These are phyloP conservation scores for Blastobotrys indianensis DNA, from an alignment of 1,139 yeast species.

Conservation along the genomic window DNA sequence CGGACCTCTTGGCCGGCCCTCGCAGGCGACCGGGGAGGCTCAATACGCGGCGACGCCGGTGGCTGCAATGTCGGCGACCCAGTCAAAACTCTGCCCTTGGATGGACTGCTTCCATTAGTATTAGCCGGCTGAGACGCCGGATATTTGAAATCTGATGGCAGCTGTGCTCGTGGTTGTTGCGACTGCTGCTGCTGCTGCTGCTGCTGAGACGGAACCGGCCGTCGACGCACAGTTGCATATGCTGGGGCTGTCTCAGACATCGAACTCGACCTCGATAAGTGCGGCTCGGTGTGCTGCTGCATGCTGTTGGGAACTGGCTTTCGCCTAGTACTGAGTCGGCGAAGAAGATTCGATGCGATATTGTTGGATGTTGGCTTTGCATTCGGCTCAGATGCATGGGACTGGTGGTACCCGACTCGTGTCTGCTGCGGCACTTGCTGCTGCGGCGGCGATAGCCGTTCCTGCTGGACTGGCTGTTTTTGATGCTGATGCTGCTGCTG, in stretches of 20 bases:
- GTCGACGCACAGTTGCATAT: neutral
- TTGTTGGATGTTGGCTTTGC: constrained; percentile 15
- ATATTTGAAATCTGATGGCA: constrained; percentile 19
- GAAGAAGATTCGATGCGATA: constrained; percentile 25
- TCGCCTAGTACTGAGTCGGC: constrained; percentile 28
- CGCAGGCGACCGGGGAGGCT: constrained; percentile 7
- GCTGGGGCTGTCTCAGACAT: neutral
- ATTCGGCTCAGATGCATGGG: constrained; percentile 21
- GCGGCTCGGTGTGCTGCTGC: too few relatives aligned
- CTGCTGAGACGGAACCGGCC: constrained; percentile 1
- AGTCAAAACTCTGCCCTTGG: constrained; percentile 1
- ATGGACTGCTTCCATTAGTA: constrained; percentile 9
- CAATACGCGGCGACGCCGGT: constrained; percentile 2
- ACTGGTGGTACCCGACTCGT: constrained; percentile 15
- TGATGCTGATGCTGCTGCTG: constrained; percentile 7
- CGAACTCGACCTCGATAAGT: neutral
- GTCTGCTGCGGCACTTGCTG: constrained; percentile 8
- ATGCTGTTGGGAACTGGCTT: constrained; percentile 15
- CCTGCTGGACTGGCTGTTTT: constrained; percentile 5
- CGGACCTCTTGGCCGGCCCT: constrained; percentile 1
- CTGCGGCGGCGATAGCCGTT: constrained; percentile 10
- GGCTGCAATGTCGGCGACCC: constrained; percentile 7
- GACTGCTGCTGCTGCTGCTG: constrained; percentile 5
- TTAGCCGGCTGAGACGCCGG: constrained; percentile 12
- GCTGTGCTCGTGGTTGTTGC: constrained; percentile 10